These are phyloP conservation scores for Ogataea saltuana DNA, from an alignment of 805 yeast species.

Conservation along the genomic window DNA sequence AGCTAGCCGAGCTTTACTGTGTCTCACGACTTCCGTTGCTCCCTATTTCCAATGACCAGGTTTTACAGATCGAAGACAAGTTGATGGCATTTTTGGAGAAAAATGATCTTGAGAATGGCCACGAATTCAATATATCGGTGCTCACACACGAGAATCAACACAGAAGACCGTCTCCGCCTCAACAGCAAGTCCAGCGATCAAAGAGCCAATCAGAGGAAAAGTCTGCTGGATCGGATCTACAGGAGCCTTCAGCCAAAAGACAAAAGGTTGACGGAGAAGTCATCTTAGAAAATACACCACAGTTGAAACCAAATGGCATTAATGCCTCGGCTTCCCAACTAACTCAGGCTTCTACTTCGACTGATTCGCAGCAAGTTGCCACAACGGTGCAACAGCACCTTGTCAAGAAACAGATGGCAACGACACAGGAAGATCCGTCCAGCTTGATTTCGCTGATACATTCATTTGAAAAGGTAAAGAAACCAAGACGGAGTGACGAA, in stretches of 20 bases:
- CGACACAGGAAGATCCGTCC: slow-evolving; percentile 28
- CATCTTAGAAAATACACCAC: background rate
- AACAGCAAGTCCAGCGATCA: slow-evolving; percentile 11
- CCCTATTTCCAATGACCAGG: slow-evolving; percentile 42
- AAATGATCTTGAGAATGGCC: slow-evolving; percentile 53
- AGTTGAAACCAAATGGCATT: background rate
- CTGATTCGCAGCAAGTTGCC: background rate
- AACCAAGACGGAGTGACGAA: slow-evolving; percentile 32
- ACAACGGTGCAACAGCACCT: background rate
- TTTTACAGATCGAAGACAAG: slow-evolving; percentile 41
- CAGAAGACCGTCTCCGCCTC: slow-evolving; percentile 33
- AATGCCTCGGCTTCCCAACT: slow-evolving; percentile 2
- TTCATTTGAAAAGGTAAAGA: slow-evolving; percentile 24
- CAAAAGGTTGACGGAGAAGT: slow-evolving; percentile 13
- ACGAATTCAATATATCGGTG: slow-evolving; percentile 38
- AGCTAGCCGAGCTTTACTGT: slow-evolving; percentile 61
- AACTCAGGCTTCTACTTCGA: background rate
- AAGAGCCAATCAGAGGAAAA: slow-evolving; percentile 7
- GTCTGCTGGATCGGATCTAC: slow-evolving; percentile 11
- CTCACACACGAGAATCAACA: slow-evolving; percentile 37
- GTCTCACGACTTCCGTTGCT: slow-evolving; percentile 53
- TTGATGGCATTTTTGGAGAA: slow-evolving; percentile 48
- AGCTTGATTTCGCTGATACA: slow-evolving; percentile 33
- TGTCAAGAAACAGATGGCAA: slow-evolving; percentile 20
- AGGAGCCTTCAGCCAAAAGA: slow-evolving; percentile 15